Percentiles rank a stretch among this genome's conserved stretches.
Evolutionary conservation across 2,329 filamentous ascomycete species (phyloP).

Genomic region (Aspergillus ochraceus): DNA sequence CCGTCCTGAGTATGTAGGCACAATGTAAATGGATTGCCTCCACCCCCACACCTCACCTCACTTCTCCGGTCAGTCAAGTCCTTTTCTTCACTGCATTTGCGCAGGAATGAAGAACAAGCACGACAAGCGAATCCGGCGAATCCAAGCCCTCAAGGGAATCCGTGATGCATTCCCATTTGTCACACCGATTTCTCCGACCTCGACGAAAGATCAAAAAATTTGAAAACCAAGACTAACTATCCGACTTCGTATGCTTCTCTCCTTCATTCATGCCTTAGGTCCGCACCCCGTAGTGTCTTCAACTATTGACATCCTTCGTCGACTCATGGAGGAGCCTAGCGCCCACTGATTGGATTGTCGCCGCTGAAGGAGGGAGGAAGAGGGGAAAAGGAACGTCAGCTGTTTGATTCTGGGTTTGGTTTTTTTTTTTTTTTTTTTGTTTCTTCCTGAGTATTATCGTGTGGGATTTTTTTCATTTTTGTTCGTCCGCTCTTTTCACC

Average conservation of each 20-base stretch:
- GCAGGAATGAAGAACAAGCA: not conserved
- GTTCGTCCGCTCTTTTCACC: not conserved
- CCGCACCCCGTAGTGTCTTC: not conserved
- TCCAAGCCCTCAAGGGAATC: not conserved
- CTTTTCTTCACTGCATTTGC: not conserved
- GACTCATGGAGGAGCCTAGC: slow-evolving; percentile 3
- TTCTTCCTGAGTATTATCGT: not conserved
- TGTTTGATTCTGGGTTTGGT: not conserved
- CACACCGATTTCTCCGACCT: slow-evolving; percentile 12
- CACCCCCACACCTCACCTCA: not conserved
- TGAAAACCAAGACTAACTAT: not conserved
- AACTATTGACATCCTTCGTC: slow-evolving; percentile 6
- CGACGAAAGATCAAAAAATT: not conserved
- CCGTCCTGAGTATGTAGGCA: no score
- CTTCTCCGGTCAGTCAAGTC: not conserved
- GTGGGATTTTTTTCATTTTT: no score
- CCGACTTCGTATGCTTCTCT: not conserved
- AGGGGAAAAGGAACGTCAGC: slow-evolving; percentile 6
- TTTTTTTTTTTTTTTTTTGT: not conserved
- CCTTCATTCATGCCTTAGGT: not conserved
- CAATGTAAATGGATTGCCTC: not conserved
- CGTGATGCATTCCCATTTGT: slow-evolving; percentile 10
- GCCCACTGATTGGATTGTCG: slow-evolving; percentile 6
- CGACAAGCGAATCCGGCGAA: not conserved
- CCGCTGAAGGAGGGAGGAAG: slow-evolving; percentile 1